Evolutionary conservation across 1,139 yeast genomes (phyloP), one percentile per base, ranked within the genome.

Genomic region (Hemisphaericaspora xylofermentans): DNA sequence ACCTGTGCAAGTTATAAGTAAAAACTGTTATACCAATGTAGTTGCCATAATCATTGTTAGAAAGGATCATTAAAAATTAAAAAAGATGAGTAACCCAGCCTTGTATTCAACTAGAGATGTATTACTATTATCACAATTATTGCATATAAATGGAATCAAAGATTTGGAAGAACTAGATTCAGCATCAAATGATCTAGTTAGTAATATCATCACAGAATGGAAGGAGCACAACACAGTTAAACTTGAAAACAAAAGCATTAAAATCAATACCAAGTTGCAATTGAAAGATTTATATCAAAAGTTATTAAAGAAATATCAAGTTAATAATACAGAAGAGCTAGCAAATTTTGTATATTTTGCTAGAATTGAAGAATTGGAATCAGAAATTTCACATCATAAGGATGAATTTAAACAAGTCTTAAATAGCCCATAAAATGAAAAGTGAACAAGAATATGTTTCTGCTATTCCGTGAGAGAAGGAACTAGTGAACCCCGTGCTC

Each of bases 271-370:
- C 6, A 34, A 37, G 4, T 36, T 39, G 13, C 58, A 56, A 38
- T 40, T 53, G 26, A 38, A 41, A 12, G 51, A 51, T n/a, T 41
- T 57, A 29, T 55, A 54, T 35, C 38, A 41, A 12, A 47, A 45
- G 16, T 41, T 57, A 13, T 40, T 56, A 30, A 15, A 26, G 4
- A 33, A 41, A 14, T 46, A 46, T 37, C 40, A 48, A 10, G 53
- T 52, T 17, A 33, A 30, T 7, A 50, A 44, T 36, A 55, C 60
- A 6, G 57, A 53, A 12, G 56, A 53, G 15, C 46, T 57, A 44
- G 61, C 61, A 18, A 54, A 57, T 40, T 29, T 32, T 8, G 48
- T 45, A n/a, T 56, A 56, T 45, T 55, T 43, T 27, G 31, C 32
- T 12, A 40, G 60, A 31, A 43, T 57, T 4, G 51, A 49, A 9